Evolutionary conservation across 768 basidiomycete species (phyloP).

Genomic region (Mycena rebaudengoi): DNA sequence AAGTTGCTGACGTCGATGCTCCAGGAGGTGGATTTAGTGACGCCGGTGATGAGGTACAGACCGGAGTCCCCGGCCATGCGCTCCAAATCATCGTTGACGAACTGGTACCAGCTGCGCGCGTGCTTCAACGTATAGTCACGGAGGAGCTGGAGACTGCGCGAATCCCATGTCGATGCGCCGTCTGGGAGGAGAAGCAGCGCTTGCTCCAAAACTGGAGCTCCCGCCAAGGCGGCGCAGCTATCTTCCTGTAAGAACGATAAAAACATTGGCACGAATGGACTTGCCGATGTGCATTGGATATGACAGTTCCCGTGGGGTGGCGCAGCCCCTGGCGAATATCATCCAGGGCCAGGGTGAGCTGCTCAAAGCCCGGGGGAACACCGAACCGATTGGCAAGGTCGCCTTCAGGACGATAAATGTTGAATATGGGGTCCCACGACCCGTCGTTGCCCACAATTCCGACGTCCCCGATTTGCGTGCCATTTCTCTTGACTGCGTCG

Average conservation of each 20-base stretch:
- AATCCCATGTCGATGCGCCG: not conserved
- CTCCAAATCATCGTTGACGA: not conserved
- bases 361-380: not conserved
- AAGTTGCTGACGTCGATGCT: not conserved
- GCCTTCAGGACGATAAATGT: not conserved
- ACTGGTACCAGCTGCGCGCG: not conserved
- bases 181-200: not conserved
- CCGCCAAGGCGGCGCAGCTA: not conserved
- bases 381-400: constrained; percentile 12
- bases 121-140: not conserved
- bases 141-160: not conserved
- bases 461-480: not conserved
- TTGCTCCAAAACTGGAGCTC: not conserved
- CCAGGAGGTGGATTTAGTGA: not conserved
- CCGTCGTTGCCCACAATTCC: not conserved
- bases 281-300: not conserved
- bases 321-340: not conserved
- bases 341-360: not conserved
- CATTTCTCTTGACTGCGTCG: not conserved
- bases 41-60: not conserved
- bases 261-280: not conserved
- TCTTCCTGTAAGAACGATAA: not conserved
- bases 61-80: not conserved
- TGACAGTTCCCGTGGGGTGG: not conserved
- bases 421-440: constrained; percentile 1